A percentile compares a stretch with the other conserved stretches of the same genome.
phyloP scores from a whole-genome alignment of 345 rosid species.

The Carallia pectinifolia region DNA sequence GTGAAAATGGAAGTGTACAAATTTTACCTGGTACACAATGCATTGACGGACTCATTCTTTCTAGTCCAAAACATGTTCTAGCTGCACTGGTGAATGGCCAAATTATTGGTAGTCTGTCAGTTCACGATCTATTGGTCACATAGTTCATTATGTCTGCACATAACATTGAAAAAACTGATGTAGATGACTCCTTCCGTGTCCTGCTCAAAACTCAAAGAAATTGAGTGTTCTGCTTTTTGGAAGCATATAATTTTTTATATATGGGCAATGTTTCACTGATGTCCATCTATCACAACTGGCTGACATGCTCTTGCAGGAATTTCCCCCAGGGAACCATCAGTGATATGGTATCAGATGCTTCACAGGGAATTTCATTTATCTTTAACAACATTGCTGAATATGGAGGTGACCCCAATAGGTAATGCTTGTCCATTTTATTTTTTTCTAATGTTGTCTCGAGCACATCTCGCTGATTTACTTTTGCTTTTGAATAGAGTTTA shows the following conservation, averaged over 20 bases:
- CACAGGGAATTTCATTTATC: conserved; percentile 32
- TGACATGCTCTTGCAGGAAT: conserved; percentile 26
- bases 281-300: conserved; percentile 10
- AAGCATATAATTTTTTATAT: background rate
- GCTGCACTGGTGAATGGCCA: too few species aligned
- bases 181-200: background rate
- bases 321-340: conserved; percentile 38
- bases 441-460: conserved; percentile 9
- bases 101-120: background rate
- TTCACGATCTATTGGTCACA: background rate
- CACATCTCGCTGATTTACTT: conserved; percentile 18
- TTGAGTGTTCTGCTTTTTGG: too few species aligned
- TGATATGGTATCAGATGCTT: conserved; percentile 36
- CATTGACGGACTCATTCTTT: conserved; percentile 7
- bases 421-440: background rate
- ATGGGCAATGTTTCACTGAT: background rate
- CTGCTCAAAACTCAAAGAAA: too few species aligned
- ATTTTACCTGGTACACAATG: conserved; percentile 1
- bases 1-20: background rate
- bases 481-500: conserved; percentile 29
- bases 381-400: conserved; percentile 33
- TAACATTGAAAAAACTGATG: background rate
- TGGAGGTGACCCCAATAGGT: conserved; percentile 38
- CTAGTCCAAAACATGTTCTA: background rate
- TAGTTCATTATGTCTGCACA: background rate